Evolutionary conservation across 2,329 filamentous ascomycete genomes (phyloP).

Genomic region (Arthrobotrys sphaeroides): DNA sequence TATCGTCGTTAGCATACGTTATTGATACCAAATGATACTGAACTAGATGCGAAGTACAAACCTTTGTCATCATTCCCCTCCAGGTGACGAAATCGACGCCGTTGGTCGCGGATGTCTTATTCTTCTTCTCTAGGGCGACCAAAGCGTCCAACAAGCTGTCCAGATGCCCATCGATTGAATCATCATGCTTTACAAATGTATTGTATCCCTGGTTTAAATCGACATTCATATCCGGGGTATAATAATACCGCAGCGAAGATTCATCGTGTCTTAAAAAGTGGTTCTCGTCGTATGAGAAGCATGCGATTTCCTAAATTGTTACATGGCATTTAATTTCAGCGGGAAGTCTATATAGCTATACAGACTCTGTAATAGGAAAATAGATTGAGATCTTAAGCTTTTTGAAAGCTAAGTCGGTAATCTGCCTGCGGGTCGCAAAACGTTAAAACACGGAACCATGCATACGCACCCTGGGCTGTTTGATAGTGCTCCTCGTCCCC

Average conservation of each 20-base stretch:
- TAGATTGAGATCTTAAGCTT: background rate
- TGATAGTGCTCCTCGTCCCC: constrained; percentile 74
- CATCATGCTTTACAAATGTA: constrained; percentile 82
- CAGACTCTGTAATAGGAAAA: background rate
- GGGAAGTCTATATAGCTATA: too few species aligned
- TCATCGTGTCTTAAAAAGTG: constrained; percentile 80
- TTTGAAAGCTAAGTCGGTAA: too few species aligned
- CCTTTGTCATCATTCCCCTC: constrained; percentile 99
- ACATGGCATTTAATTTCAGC: too few species aligned
- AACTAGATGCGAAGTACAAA: constrained; percentile 62
- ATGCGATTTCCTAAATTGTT: constrained; percentile 91
- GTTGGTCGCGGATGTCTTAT: constrained; percentile 67
- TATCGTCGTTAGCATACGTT: constrained; percentile 8
- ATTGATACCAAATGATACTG: background rate
- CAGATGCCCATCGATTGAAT: constrained; percentile 84
- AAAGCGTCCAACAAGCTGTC: constrained; percentile 83
- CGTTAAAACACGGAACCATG: background rate
- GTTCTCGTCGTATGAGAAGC: constrained; percentile 89
- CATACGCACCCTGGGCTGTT: constrained; percentile 72
- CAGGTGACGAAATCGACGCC: constrained; percentile 87
- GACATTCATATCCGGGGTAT: constrained; percentile 75
- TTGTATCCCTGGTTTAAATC: constrained; percentile 85
- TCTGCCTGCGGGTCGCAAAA: too few species aligned
- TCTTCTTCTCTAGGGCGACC: constrained; percentile 74
- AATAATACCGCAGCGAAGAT: constrained; percentile 86